phyloP scores from a whole-genome alignment of 1,284 basidiomycete genomes.

The Gymnopus androsaceus region DNA sequence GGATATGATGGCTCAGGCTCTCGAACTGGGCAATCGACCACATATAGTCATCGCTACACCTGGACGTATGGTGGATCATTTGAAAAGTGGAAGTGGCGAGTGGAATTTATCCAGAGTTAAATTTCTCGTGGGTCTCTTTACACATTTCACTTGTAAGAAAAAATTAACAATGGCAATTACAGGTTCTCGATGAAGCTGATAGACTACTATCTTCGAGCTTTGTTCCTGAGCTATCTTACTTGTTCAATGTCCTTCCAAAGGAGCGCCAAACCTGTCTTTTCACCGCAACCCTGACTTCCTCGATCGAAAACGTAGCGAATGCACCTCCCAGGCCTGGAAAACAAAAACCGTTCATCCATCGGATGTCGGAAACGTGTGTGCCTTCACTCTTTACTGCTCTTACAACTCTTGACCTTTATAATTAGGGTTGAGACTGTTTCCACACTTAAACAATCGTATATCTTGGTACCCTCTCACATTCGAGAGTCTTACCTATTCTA shows the following conservation, averaged over 20 bases:
- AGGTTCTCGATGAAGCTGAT: constrained; percentile 97
- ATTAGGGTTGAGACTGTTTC: constrained; percentile 83
- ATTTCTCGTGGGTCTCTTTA: constrained; percentile 66
- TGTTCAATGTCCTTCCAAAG: constrained; percentile 81
- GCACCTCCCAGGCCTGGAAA: constrained; percentile 82
- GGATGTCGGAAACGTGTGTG: constrained; percentile 75
- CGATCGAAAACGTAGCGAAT: constrained; percentile 81
- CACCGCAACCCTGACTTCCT: constrained; percentile 90
- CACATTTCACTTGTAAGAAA: not conserved
- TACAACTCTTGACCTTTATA: constrained; percentile 9
- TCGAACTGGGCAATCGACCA: constrained; percentile 83
- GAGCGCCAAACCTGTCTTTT: constrained; percentile 95
- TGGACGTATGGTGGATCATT: constrained; percentile 90
- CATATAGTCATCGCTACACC: constrained; percentile 97
- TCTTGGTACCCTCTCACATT: constrained; percentile 94
- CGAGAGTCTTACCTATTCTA: constrained; percentile 93
- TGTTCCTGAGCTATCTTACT: constrained; percentile 78
- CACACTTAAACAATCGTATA: constrained; percentile 85
- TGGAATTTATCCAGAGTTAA: constrained; percentile 87
- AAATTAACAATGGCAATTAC: constrained; percentile 5
- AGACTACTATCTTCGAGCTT: constrained; percentile 90
- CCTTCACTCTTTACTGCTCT: not conserved
- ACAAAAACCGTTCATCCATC: constrained; percentile 84
- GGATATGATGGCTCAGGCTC: constrained; percentile 96
- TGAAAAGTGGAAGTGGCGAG: constrained; percentile 77